Evolutionary conservation across 2,329 filamentous ascomycete genomes (phyloP), one percentile per base, ranked within the genome.

Genomic region (Coniochaeta sp.): DNA sequence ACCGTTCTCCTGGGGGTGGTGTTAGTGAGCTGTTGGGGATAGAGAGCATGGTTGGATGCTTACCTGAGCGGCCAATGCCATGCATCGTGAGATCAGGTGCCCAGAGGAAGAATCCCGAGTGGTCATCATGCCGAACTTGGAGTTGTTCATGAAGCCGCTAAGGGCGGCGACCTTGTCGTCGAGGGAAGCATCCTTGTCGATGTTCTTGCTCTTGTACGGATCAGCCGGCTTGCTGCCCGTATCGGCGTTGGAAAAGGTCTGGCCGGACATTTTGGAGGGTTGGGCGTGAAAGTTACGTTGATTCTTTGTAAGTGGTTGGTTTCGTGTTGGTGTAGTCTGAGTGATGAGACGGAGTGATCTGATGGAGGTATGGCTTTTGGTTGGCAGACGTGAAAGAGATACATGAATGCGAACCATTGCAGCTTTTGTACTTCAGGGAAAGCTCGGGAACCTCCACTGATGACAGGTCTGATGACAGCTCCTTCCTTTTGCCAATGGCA

Each of bases 91-190:
- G 4, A 86, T 83, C 13, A 96, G 73, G 48, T 83, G 76, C 12
- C 85, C 85, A 0, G 76, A 80, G 31, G 77, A 74, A 2, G 78
- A 73, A 48, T 85, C 83, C 48, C 84, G 78, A 20, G 91, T 95
- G 8, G 90, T 94, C 82, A 95, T 84, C 86, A 95, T 89, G 68
- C 87, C 88, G 65, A 90, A 95, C 71, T 95, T 95, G 74, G 78
- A 80, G 56, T 77, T 75, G 32, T 80, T 76, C 64, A 89, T 79
- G 68, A 95, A 95, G 13, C 75, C 71, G 60, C 77, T 73, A 33
- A 95, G 78, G 54, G 87, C 88, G 53, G 86, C 78, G 56, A 95
- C 75, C 74, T 95, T 95, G 57, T 89, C 79, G 60, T 87, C 79
- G 30, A 90, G 69, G 3, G 83, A 74, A 14, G 77, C 72, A 1